Percentiles rank a stretch among this genome's conserved stretches.
Conservation (phyloP, 768 basidiomycete species). For the Phaffia australis region DNA sequence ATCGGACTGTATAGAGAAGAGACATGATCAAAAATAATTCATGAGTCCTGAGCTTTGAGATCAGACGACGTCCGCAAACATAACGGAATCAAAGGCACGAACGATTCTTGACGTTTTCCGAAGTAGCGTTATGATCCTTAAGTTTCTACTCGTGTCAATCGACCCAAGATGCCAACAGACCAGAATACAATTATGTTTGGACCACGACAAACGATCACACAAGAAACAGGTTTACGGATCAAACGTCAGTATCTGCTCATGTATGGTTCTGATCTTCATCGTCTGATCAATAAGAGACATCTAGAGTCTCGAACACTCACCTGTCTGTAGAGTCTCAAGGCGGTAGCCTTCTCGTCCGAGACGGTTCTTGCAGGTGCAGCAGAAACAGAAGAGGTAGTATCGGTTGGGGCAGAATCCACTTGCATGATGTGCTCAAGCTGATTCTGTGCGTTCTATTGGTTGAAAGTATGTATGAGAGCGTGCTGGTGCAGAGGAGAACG, state of each 20-base stretch:
- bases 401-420: background rate
- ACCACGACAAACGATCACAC: no score
- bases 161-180: background rate
- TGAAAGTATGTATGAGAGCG: no score
- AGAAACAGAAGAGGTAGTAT: background rate
- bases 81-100: conserved; percentile 34
- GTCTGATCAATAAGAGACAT: background rate
- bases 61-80: background rate
- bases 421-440: no score
- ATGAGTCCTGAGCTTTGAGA: conserved; percentile 1
- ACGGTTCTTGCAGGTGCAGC: conserved; percentile 4
- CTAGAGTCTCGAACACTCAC: conserved; percentile 28
- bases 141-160: conserved; percentile 63
- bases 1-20: conserved; percentile 46
- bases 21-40: background rate
- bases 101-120: conserved; percentile 84
- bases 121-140: conserved; percentile 74
- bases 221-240: conserved; percentile 2
- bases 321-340: conserved; percentile 38
- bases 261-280: background rate
- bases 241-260: background rate
- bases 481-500: no score
- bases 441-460: no score
- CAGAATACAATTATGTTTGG: background rate
- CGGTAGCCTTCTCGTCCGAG: conserved; percentile 34